Percentiles rank a stretch among this genome's conserved stretches.
Evolutionary conservation across 2,329 filamentous ascomycete genomes (phyloP).

Genomic region (Tolypocladium capitatum): DNA sequence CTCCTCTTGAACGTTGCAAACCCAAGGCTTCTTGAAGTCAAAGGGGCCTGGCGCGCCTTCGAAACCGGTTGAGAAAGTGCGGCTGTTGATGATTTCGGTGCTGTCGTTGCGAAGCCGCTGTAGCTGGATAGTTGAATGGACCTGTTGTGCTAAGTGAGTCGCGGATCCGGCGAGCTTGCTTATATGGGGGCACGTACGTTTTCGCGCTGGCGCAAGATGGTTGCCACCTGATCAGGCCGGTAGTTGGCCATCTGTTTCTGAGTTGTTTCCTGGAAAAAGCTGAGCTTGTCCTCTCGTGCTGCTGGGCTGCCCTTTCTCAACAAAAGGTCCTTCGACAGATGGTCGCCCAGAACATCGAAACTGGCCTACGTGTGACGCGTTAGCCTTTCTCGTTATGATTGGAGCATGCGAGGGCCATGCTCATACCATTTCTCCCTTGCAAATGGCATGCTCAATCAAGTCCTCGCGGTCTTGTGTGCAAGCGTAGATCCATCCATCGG

Average conservation of each 20-base stretch:
- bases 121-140: slow-evolving; percentile 17
- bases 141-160: slow-evolving; percentile 10
- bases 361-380: slow-evolving; percentile 9
- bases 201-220: slow-evolving; percentile 35
- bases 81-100: slow-evolving; percentile 8
- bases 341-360: slow-evolving; percentile 22
- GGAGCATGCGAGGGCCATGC: background rate
- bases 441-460: slow-evolving; percentile 17
- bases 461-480: slow-evolving; percentile 53
- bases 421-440: slow-evolving; percentile 9
- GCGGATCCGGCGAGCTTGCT: background rate
- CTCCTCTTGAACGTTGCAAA: slow-evolving; percentile 22
- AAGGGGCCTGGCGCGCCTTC: slow-evolving; percentile 5
- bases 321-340: slow-evolving; percentile 18
- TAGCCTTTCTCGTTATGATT: background rate
- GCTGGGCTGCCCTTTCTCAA: slow-evolving; percentile 26
- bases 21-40: slow-evolving; percentile 23
- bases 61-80: slow-evolving; percentile 7
- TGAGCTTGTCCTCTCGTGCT: slow-evolving; percentile 27
- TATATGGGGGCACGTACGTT: slow-evolving; percentile 22
- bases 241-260: slow-evolving; percentile 30
- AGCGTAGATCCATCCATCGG: slow-evolving; percentile 59
- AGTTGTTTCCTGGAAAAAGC: slow-evolving; percentile 30
- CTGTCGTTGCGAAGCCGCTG: slow-evolving; percentile 13
- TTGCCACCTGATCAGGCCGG: slow-evolving; percentile 30